These are phyloP conservation scores for Prillingera fragicola DNA, from an alignment of 1,284 basidiomycete genomes.

Conservation along the genomic window DNA sequence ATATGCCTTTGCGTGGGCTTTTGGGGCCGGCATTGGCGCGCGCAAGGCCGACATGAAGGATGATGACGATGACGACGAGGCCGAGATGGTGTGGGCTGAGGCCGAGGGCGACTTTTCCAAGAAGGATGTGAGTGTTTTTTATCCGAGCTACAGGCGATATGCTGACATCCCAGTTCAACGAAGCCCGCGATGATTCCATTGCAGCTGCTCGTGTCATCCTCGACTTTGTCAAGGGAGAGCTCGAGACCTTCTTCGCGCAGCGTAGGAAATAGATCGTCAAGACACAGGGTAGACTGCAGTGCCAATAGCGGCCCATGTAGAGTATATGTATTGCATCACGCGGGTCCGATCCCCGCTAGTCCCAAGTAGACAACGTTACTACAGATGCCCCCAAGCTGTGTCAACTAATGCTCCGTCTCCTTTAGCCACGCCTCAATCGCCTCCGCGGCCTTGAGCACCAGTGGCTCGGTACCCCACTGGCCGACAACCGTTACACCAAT, in stretches of 20 bases:
- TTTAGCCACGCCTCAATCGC: constrained; percentile 29
- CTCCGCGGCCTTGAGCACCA: constrained; percentile 57
- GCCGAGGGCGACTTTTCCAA: constrained; percentile 43
- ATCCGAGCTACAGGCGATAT: not conserved
- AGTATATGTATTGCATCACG: too few relatives aligned
- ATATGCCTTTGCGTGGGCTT: constrained; percentile 52
- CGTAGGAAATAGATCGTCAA: too few relatives aligned
- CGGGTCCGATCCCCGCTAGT: too few relatives aligned
- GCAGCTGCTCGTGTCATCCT: constrained; percentile 24
- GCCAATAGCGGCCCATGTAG: too few relatives aligned
- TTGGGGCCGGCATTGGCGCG: constrained; percentile 42
- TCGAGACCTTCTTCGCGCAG: constrained; percentile 5
- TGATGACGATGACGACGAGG: constrained; percentile 51
- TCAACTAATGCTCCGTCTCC: not conserved
- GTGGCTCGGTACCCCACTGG: constrained; percentile 80
- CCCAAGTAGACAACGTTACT: too few relatives aligned
- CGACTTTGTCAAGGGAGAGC: constrained; percentile 11
- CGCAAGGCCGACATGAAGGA: constrained; percentile 50
- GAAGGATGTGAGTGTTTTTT: constrained; percentile 23
- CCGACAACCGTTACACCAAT: constrained; percentile 78
- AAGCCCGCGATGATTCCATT: constrained; percentile 21
- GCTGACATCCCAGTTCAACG: constrained; percentile 24
- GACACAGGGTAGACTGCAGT: too few relatives aligned
- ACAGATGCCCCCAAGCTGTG: too few relatives aligned
- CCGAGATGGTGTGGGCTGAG: constrained; percentile 50